Evolutionary conservation across 495 filamentous ascomycete genomes (phyloP), one percentile per base, ranked within the genome.

Genomic region (Penicillium paradoxum): DNA sequence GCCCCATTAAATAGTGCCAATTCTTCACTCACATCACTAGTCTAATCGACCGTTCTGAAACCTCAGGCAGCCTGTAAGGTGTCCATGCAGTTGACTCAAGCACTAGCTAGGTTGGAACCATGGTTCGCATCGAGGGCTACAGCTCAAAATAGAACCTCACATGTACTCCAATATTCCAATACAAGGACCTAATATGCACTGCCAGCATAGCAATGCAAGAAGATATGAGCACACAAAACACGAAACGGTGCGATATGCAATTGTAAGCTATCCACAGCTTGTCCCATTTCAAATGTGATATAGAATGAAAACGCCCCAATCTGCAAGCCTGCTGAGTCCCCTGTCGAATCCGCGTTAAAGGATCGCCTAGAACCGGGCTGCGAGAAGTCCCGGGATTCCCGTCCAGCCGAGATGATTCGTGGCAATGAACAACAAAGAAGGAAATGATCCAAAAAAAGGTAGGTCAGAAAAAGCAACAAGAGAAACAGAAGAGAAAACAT

Each of bases 171-270:
- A 56, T 39, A 36, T 30, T 38, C 44, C 27, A 39, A 29, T 24
- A 2, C 17, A 24, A 22, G 27, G 13, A 7, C 22, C 38, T 54
- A 27, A 43, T 41, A 56, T 57, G 62, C 59, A 62, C 43, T 50
- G 55, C 53, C 59, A 60, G 34, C 51, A 50, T 44, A 50, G 49
- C 53, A 57, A 19, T 53, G 41, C 57, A 49, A 36, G 18, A 34
- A 47, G 36, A 34, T 7, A 27, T 44, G 40, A 44, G 44, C 29
- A 53, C 42, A 22, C 39, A 52, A 34, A 37, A 38, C 32, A 25
- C 30, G 38, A 45, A 32, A 21, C 19, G 41, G 25, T 37, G 27
- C 30, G 27, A 54, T 19, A 39, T 30, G 17, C 14, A 40, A 49
- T 21, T 42, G 27, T 13, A 46, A 48, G 43, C 14, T 47, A 24